Evolutionary conservation across 2,329 filamentous ascomycete species (phyloP).

Genomic region (Cladorrhinum sp.): DNA sequence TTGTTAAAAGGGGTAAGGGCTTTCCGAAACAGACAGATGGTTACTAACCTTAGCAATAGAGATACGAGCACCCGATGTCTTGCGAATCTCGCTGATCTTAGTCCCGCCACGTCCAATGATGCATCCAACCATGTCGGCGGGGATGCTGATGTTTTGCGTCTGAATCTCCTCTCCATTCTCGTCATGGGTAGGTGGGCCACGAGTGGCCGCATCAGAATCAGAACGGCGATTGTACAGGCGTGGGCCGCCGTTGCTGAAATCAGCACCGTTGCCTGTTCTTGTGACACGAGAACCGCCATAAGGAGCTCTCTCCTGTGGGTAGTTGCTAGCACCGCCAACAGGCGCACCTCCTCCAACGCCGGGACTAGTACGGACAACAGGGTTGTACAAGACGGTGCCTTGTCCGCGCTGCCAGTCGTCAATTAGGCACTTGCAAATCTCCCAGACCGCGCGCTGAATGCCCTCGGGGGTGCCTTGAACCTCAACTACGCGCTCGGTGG

Average conservation of each 20-base stretch:
- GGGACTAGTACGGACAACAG: slow-evolving; percentile 77
- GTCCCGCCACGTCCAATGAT: slow-evolving; percentile 93
- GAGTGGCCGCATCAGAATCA: slow-evolving; percentile 74
- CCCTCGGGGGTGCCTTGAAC: slow-evolving; percentile 92
- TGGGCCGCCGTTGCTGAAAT: slow-evolving; percentile 82
- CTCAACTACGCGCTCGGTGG: slow-evolving; percentile 95
- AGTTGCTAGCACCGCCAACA: slow-evolving; percentile 43
- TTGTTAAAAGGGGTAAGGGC: slow-evolving; percentile 21
- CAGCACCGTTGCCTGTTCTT: slow-evolving; percentile 95
- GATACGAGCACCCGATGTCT: slow-evolving; percentile 93
- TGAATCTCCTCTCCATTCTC: slow-evolving; percentile 98
- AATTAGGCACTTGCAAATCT: slow-evolving; percentile 97
- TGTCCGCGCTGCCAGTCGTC: slow-evolving; percentile 98
- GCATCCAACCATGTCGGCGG: slow-evolving; percentile 98
- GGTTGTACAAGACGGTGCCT: slow-evolving; percentile 96
- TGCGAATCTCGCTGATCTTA: slow-evolving; percentile 99
- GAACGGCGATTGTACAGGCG: slow-evolving; percentile 74
- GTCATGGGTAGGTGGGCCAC: slow-evolving; percentile 82
- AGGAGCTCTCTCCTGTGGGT: slow-evolving; percentile 49
- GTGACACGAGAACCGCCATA: slow-evolving; percentile 70
- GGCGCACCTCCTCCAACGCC: slow-evolving; percentile 50
- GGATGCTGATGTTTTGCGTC: slow-evolving; percentile 99
- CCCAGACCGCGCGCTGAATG: slow-evolving; percentile 95
- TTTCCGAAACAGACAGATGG: not conserved
- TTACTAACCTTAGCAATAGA: slow-evolving; percentile 81